Base-by-base conservation (phyloP, 495 filamentous ascomycete species). In the Neurospora tetrasperma region DNA sequence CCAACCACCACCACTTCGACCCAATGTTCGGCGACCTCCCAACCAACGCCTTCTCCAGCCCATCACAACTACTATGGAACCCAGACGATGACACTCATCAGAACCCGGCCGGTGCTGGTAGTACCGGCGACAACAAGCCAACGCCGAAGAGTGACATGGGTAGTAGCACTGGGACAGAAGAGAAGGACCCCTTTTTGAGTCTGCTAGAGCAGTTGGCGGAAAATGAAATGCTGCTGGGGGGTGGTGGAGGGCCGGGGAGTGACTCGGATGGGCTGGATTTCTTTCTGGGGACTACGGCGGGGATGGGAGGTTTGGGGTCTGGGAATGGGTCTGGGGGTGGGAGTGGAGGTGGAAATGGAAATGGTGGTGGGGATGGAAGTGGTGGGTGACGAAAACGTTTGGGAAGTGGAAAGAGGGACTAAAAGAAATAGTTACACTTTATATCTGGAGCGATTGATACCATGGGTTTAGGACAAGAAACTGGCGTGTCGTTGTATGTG, bases 161-260 rank as follows among this genome's bases (percentile, higher is more conserved):
- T 3, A 84, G 79, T 3, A 84, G 84, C 71, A 77, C 80, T 11
- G 81, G 73, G 4, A 79, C 82, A 14, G 83, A 84, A 44, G 92
- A 94, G 72, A 93, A 91, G 71, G 92, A 95, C 77, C 92, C 92
- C 4, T 95, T 95, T 75, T 77, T 95, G 39, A 92, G 89, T 73
- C 78, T 95, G 68, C 83, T 95, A 43, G 92, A 95, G 78, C 92
- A 94, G 82, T 81, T 95, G 72, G 91, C 92, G 0, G 91, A 94
- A 80, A 93, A 92, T 77, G 92, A 93, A 77, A 85, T 88, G 35
- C 74, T 79, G 2, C 12, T 27, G 11, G 48, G 23, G 1, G 48
- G 48, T 14, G 48, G 23, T 0, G 48, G 20, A 59, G 48, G 85
- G 5, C 76, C 78, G 14, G 90, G 89, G 39, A 91, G 88, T 76